Evolutionary conservation across 768 basidiomycete genomes (phyloP).

Genomic region (Russula dissimulans): DNA sequence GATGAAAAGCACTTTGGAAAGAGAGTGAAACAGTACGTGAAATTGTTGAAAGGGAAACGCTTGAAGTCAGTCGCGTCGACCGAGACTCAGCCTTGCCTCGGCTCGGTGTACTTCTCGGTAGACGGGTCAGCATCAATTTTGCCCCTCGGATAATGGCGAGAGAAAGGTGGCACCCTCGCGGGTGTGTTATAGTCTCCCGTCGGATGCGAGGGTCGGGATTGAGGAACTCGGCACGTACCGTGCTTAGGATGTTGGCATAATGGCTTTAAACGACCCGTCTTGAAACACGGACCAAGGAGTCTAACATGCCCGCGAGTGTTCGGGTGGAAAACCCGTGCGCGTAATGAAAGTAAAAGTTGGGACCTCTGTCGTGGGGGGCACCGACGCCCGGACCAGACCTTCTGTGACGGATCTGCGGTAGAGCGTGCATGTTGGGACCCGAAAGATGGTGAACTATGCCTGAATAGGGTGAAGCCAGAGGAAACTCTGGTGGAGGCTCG

Average conservation of each 20-base stretch:
- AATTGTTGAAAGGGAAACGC: conserved; percentile 73
- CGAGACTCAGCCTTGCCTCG: conserved; percentile 45
- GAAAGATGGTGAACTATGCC: conserved; percentile 88
- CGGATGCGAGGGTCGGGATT: conserved; percentile 47
- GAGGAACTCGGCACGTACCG: conserved; percentile 53
- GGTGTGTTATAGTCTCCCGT: conserved; percentile 58
- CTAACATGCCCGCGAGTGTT: conserved; percentile 77
- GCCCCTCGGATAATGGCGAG: conserved; percentile 44
- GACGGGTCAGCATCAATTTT: conserved; percentile 65
- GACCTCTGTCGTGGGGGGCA: conserved; percentile 58
- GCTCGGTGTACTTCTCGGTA: conserved; percentile 44
- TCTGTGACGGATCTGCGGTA: conserved; percentile 67
- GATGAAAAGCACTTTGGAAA: conserved; percentile 77
- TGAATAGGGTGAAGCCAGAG: conserved; percentile 90
- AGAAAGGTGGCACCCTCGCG: conserved; percentile 53
- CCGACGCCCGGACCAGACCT: conserved; percentile 67
- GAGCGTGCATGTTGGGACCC: conserved; percentile 82
- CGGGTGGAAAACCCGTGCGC: conserved; percentile 61
- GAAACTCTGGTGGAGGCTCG: conserved; percentile 94
- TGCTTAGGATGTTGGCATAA: conserved; percentile 70
- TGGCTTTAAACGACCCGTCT: conserved; percentile 75
- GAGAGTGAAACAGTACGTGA: conserved; percentile 76
- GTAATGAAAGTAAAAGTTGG: conserved; percentile 66
- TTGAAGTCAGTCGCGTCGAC: conserved; percentile 59
- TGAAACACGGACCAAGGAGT: conserved; percentile 85